phyloP scores from a whole-genome alignment of 495 filamentous ascomycete genomes.

The Thermothielavioides terrestris region DNA sequence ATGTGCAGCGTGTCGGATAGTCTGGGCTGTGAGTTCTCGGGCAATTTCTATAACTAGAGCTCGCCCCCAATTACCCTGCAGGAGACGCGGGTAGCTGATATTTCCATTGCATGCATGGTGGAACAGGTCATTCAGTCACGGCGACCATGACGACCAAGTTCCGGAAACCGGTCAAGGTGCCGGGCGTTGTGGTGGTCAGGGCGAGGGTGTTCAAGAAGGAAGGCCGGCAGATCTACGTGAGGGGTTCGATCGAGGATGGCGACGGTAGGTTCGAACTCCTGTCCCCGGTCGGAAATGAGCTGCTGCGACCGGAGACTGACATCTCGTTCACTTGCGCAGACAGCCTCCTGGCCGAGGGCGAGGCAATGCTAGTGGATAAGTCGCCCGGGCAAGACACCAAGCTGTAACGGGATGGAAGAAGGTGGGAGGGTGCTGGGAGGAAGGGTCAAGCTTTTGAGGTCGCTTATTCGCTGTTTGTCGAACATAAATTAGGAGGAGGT shows the following conservation, averaged over 20 bases:
- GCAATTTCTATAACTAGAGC: too few relatives aligned
- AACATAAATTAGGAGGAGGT: too few relatives aligned
- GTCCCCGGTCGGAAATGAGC: too few relatives aligned
- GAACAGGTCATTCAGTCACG: slow-evolving; percentile 12
- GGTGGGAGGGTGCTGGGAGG: not conserved
- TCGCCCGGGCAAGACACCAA: slow-evolving; percentile 4
- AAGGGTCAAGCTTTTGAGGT: too few relatives aligned
- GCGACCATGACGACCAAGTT: slow-evolving; percentile 14
- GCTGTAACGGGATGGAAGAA: slow-evolving; percentile 1
- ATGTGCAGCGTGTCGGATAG: slow-evolving; percentile 18
- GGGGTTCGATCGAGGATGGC: slow-evolving; percentile 18
- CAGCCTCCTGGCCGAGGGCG: slow-evolving; percentile 13
- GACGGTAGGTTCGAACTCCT: slow-evolving; percentile 14
- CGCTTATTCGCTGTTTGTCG: too few relatives aligned
- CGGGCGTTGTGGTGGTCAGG: slow-evolving; percentile 13
- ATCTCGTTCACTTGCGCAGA: too few relatives aligned
- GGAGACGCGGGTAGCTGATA: too few relatives aligned
- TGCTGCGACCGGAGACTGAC: too few relatives aligned
- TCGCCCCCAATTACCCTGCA: too few relatives aligned
- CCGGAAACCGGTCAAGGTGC: slow-evolving; percentile 11
- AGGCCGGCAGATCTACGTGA: slow-evolving; percentile 16
- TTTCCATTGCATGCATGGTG: too few relatives aligned
- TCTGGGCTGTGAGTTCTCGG: slow-evolving; percentile 10
- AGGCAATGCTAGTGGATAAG: slow-evolving; percentile 11
- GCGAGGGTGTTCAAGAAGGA: slow-evolving; percentile 14